phyloP scores from a whole-genome alignment of 257 asterid genomes.

The Solanum virginianum region DNA sequence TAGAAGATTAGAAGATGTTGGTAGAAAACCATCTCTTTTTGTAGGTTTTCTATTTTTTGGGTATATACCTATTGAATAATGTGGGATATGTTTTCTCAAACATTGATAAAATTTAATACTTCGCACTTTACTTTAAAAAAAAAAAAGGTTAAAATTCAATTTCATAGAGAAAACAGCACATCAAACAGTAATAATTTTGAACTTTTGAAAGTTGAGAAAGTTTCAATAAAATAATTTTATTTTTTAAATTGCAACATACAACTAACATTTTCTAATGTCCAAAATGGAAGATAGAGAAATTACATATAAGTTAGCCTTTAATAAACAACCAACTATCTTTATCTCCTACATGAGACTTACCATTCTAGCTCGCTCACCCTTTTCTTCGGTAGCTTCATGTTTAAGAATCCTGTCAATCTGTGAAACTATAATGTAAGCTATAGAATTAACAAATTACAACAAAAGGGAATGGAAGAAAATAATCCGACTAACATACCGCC shows the following conservation, averaged over 20 bases:
- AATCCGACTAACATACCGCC: not conserved
- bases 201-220: not conserved
- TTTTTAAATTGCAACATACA: not conserved
- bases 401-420: conserved; percentile 57
- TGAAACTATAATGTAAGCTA: not conserved
- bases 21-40: not conserved
- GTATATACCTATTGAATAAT: not conserved
- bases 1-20: not conserved
- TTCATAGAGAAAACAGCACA: not conserved
- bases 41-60: not conserved
- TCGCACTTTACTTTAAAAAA: too few species aligned
- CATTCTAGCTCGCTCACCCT: conserved; percentile 93
- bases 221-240: not conserved
- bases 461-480: not conserved
- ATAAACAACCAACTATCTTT: not conserved
- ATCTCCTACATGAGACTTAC: conserved; percentile 22
- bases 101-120: not conserved
- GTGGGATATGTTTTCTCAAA: not conserved
- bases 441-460: not conserved
- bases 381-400: conserved; percentile 89
- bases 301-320: not conserved
- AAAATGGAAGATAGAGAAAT: not conserved
- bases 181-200: not conserved
- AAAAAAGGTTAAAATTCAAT: not conserved
- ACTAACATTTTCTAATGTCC: not conserved